A percentile compares a stretch with the other conserved stretches of the same genome.
Evolutionary conservation across 164 flowering plant genomes (phyloP).

Genomic region (Stephania japonica): DNA sequence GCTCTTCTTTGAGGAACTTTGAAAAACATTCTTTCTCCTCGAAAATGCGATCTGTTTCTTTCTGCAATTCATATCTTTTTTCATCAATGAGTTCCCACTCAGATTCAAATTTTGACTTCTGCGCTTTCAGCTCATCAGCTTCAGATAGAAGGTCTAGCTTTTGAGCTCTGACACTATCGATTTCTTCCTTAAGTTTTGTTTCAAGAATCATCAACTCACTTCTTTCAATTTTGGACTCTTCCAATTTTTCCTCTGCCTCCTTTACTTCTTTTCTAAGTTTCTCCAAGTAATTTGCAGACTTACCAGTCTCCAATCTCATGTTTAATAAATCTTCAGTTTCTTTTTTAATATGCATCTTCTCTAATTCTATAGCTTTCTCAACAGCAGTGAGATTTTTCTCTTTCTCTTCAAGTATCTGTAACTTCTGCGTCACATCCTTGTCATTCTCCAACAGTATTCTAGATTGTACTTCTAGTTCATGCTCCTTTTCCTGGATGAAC

Average conservation of each 20-base stretch:
- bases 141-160: constrained; percentile 57
- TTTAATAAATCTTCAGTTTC: constrained; percentile 50
- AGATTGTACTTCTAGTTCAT: constrained; percentile 51
- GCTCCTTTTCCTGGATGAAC: constrained; percentile 43
- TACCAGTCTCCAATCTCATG: constrained; percentile 42
- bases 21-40: constrained; percentile 49
- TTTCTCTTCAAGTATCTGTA: constrained; percentile 42
- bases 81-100: constrained; percentile 94
- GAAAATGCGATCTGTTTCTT: constrained; percentile 57
- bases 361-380: constrained; percentile 45
- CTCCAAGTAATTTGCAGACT: constrained; percentile 40
- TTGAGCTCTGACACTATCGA: constrained; percentile 70
- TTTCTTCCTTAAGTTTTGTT: constrained; percentile 77
- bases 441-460: constrained; percentile 48
- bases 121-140: constrained; percentile 61
- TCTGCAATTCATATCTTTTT: constrained; percentile 60
- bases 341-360: constrained; percentile 33
- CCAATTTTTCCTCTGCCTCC: constrained; percentile 47
- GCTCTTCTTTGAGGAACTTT: constrained; percentile 69
- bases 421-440: constrained; percentile 43
- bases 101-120: constrained; percentile 80
- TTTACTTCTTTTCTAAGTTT: constrained; percentile 44
- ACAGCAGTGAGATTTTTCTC: constrained; percentile 40
- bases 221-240: constrained; percentile 58
- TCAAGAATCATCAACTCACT: constrained; percentile 57